Conservation (phyloP, 2,329 filamentous ascomycete species). For the Stylonectria norvegica region DNA sequence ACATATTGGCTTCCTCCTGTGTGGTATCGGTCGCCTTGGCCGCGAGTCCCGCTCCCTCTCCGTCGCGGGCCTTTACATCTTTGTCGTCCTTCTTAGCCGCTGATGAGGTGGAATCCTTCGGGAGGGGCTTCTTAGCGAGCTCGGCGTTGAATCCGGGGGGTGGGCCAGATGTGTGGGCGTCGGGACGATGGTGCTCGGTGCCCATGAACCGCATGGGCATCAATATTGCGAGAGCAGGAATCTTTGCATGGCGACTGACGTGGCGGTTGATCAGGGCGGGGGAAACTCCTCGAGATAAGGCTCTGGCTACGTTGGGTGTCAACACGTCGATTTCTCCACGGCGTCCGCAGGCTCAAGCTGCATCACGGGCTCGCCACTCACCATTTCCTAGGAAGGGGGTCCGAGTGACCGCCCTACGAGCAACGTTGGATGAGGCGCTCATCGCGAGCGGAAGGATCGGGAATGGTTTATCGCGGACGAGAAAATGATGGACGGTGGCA, state of each 20-base stretch:
- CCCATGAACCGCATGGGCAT: slow-evolving; percentile 55
- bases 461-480: slow-evolving; percentile 9
- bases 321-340: slow-evolving; percentile 11
- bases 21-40: slow-evolving; percentile 11
- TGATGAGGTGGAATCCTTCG: slow-evolving; percentile 47
- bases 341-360: slow-evolving; percentile 4
- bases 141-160: slow-evolving; percentile 91
- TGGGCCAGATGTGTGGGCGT: slow-evolving; percentile 56
- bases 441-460: slow-evolving; percentile 33
- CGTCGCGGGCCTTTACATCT: slow-evolving; percentile 25
- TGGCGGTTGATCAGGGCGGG: slow-evolving; percentile 47
- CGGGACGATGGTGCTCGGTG: slow-evolving; percentile 56
- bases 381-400: slow-evolving; percentile 51
- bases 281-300: slow-evolving; percentile 45
- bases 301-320: slow-evolving; percentile 38
- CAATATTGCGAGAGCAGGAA: slow-evolving; percentile 54
- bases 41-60: slow-evolving; percentile 10
- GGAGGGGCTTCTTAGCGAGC: slow-evolving; percentile 79
- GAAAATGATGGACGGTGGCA: slow-evolving; percentile 12
- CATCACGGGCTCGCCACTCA: slow-evolving; percentile 30
- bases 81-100: slow-evolving; percentile 36
- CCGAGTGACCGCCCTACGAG: slow-evolving; percentile 51
- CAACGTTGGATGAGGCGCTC: slow-evolving; percentile 56
- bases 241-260: slow-evolving; percentile 42
- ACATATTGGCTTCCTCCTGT: slow-evolving; percentile 27